Evolutionary conservation across 371 early-diverging fungal species (phyloP), one percentile per base, ranked within the genome.

Genomic region (Coemansia sp.): DNA sequence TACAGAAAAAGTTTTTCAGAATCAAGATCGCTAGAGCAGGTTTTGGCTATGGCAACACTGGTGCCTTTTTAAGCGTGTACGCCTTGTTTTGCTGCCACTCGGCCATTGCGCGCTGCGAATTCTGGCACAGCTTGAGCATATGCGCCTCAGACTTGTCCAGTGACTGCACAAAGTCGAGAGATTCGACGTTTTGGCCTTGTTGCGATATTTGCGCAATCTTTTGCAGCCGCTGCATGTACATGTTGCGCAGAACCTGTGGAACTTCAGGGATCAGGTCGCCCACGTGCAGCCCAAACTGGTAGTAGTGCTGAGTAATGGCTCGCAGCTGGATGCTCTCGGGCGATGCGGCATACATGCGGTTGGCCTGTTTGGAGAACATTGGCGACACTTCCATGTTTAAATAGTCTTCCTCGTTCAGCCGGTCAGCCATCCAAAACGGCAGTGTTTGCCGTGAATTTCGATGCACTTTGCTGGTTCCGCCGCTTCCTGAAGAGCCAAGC

Each of bases 381-480:
- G 73, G 73, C 61, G 76, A 67, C 3, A 67, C 65, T n/a, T 67
- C 68, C 76, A 76, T 76, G 53, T 67, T 67, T 24, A 76, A 62
- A 28, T 61, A 72, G 76, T 73, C 76, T 26, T 76, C 76, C 26
- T 72, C 73, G 69, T 76, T 67, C 48, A 76, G 65, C 15, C 68
- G 67, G 69, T 76, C 76, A 13, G 73, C 76, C 73, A 76, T 76
- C 76, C 76, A 76, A 58, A 67, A 71, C n/a, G 76, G 76, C 23
- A 76, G 69, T 55, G 76, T 56, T 73, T 73, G 73, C 28, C 76
- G 73, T 17, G 68, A 29, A 46, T 76, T 73, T 55, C 76, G 73
- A 15, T 68, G 68, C 65, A 76, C 76, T 21, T 76, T 76, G 68
- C 76, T 76, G 0, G 73, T 44, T 17, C 73, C 67, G 32, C 76